Conservation (phyloP, 2,329 filamentous ascomycete species). For the Aspergillus intermedius region DNA sequence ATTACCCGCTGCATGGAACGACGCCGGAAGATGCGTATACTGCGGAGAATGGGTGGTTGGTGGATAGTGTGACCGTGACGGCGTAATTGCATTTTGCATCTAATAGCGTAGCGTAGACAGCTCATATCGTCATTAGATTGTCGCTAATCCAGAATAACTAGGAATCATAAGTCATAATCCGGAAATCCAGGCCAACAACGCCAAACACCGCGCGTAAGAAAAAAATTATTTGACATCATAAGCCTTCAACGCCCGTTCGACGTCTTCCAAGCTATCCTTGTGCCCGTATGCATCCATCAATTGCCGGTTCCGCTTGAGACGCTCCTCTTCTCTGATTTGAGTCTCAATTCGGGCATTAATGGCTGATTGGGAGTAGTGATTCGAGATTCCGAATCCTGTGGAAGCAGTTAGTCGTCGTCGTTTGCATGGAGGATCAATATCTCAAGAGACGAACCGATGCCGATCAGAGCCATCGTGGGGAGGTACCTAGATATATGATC, state of each 20-base stretch:
- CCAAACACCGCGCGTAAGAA: neutral
- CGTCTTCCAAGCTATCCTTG: conserved; percentile 37
- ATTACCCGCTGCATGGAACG: conserved; percentile 24
- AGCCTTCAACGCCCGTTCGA: conserved; percentile 40
- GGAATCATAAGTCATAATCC: neutral
- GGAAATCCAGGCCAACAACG: neutral
- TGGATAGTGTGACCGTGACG: conserved; percentile 17
- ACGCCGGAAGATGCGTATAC: conserved; percentile 23
- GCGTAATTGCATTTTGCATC: conserved; percentile 12
- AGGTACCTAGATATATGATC: neutral
- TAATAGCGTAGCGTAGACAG: neutral
- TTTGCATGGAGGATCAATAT: neutral
- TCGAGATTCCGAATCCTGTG: conserved; percentile 14
- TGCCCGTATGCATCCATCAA: conserved; percentile 45
- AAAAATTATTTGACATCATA: conserved; percentile 35
- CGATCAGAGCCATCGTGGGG: conserved; percentile 1
- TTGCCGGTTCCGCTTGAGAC: conserved; percentile 30
- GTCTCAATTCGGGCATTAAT: conserved; percentile 1
- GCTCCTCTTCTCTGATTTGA: conserved; percentile 22
- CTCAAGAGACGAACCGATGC: neutral
- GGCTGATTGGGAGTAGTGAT: conserved; percentile 5
- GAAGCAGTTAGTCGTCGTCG: neutral
- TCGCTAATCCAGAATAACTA: neutral
- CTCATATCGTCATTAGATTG: neutral
- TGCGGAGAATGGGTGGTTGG: conserved; percentile 23